Evolutionary conservation across 257 asterid species (phyloP).

Genomic region (Solanum neorickii): DNA sequence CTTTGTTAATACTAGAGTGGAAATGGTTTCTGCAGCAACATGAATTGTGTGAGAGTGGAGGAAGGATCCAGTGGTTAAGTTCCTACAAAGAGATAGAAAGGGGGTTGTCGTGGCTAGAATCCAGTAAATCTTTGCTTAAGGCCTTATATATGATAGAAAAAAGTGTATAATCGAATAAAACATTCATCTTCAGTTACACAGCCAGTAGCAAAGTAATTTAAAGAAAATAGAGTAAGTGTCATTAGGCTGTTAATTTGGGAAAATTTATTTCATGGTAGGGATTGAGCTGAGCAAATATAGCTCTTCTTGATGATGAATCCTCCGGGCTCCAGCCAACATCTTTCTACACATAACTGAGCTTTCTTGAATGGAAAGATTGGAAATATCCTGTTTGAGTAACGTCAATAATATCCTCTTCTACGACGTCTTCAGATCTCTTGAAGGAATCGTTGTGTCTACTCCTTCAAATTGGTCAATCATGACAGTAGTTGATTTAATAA

Average conservation of each 20-base stretch:
- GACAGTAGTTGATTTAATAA: not conserved
- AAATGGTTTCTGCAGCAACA: not conserved
- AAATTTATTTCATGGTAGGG: not conserved
- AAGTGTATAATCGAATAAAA: not conserved
- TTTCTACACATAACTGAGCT: not conserved
- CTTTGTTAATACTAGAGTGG: not conserved
- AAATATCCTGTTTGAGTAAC: not conserved
- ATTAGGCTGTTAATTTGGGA: not conserved
- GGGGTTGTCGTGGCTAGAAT: not conserved
- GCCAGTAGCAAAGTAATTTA: not conserved
- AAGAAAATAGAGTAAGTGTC: not conserved
- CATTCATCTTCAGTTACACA: not conserved
- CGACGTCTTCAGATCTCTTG: not conserved
- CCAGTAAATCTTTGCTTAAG: not conserved
- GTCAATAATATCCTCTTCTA: not conserved
- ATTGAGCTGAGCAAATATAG: not conserved
- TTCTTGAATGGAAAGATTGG: not conserved
- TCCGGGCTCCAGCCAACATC: not conserved
- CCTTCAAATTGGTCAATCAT: not conserved
- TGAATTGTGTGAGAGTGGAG: not conserved
- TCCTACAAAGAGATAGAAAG: not conserved
- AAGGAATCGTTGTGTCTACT: not conserved
- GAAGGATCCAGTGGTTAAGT: not conserved
- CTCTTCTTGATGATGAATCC: not conserved
- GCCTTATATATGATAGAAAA: not conserved